phyloP scores from a whole-genome alignment of 1,139 yeast species.

The Magnusiomyces suaveolens region DNA sequence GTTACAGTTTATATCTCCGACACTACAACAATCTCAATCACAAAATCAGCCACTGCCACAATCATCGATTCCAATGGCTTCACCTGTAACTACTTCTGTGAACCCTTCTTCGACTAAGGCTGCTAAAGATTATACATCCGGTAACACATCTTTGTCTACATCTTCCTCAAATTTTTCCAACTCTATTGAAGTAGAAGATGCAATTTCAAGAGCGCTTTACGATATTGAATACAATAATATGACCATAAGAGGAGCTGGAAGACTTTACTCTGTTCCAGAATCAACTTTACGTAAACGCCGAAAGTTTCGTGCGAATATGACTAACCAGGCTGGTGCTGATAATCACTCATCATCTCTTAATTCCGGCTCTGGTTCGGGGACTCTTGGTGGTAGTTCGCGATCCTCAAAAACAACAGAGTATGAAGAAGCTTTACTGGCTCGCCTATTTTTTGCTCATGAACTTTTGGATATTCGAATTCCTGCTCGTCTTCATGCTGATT shows the following conservation, averaged over 20 bases:
- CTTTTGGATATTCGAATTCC: not conserved
- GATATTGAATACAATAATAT: constrained; percentile 6
- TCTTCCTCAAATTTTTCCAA: not conserved
- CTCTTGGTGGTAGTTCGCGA: not conserved
- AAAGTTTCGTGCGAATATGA: not conserved
- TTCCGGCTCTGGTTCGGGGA: not conserved
- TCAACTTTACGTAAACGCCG: constrained; percentile 5
- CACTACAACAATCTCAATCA: not conserved
- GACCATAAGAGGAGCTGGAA: constrained; percentile 6
- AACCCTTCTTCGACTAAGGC: too few relatives aligned
- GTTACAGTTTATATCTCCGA: not conserved
- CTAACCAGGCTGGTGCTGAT: not conserved
- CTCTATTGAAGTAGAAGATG: not conserved
- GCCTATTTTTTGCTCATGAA: not conserved
- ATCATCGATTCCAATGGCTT: not conserved
- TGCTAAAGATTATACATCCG: not conserved
- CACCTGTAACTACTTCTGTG: not conserved
- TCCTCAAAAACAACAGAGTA: not conserved
- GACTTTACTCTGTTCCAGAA: constrained; percentile 2
- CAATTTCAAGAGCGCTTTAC: constrained; percentile 1
- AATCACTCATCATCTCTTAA: not conserved
- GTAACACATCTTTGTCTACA: not conserved
- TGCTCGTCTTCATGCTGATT: not conserved
- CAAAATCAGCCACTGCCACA: not conserved
- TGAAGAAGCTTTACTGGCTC: constrained; percentile 1